phyloP scores from a whole-genome alignment of 1,284 basidiomycete genomes.

The Ceratobasidium theobromae region DNA sequence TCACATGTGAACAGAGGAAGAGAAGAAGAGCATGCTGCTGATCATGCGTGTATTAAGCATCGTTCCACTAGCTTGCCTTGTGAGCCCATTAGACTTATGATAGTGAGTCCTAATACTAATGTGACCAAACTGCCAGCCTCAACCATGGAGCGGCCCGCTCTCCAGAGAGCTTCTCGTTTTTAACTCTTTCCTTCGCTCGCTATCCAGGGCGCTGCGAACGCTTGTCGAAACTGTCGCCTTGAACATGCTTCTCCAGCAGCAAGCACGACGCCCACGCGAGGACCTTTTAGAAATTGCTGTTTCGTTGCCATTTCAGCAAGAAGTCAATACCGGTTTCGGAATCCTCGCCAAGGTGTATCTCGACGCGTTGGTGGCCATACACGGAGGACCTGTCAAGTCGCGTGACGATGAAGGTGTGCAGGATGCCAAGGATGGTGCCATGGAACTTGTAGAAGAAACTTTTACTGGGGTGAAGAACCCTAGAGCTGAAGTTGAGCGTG shows the following conservation, averaged over 20 bases:
- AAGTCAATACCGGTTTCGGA: slow-evolving; percentile 97
- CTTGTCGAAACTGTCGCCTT: slow-evolving; percentile 88
- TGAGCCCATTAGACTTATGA: slow-evolving; percentile 46
- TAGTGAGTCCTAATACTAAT: slow-evolving; percentile 1
- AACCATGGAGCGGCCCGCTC: slow-evolving; percentile 91
- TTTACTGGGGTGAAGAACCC: slow-evolving; percentile 90
- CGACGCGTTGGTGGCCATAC: slow-evolving; percentile 87
- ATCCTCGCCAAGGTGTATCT: slow-evolving; percentile 96
- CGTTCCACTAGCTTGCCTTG: slow-evolving; percentile 90
- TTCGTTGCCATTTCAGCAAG: slow-evolving; percentile 89
- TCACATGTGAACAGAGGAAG: slow-evolving; percentile 62
- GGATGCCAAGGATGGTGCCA: slow-evolving; percentile 82
- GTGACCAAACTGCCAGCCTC: slow-evolving; percentile 51
- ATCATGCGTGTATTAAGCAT: slow-evolving; percentile 96
- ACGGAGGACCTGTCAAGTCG: slow-evolving; percentile 74
- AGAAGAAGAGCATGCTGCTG: slow-evolving; percentile 87
- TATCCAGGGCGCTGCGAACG: slow-evolving; percentile 86
- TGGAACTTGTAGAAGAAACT: slow-evolving; percentile 90
- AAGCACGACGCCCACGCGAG: slow-evolving; percentile 82
- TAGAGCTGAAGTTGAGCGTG: slow-evolving; percentile 85
- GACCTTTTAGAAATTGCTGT: slow-evolving; percentile 92
- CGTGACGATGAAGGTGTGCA: slow-evolving; percentile 73
- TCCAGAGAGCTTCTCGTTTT: slow-evolving; percentile 96
- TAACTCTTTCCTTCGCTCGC: slow-evolving; percentile 92
- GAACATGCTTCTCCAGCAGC: slow-evolving; percentile 88